Evolutionary conservation across 2,329 filamentous ascomycete species (phyloP), one percentile per base, ranked within the genome.

Genomic region (Paradendryphiella salina): DNA sequence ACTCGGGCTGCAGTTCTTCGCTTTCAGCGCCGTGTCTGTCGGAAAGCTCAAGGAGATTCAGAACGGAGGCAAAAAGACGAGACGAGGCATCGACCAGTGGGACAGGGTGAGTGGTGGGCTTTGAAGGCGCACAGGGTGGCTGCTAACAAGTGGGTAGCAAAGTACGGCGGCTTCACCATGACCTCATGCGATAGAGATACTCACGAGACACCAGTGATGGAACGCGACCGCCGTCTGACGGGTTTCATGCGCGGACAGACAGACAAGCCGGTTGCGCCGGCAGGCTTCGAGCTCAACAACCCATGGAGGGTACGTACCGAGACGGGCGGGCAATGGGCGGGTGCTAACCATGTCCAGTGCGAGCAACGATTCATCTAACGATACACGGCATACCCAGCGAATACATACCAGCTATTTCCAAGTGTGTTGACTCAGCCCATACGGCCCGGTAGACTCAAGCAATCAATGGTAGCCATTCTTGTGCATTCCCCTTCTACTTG

Each of bases 241-340:
- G 84, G 84, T 46, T 80, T 77, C 57, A 65, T 80, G 64, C 77
- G 84, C 73, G 84, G 82, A 53, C 84, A 87, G 69, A 82, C 82
- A 49, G 82, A 84, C 72, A 81, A 78, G 56, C 75, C 79, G 38
- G 72, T 75, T 51, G 84, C 84, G 23, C 84, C 84, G 21, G 72
- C 76, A 49, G 84, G 83, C 54, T 87, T 86, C 74, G 84, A 86
- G 73, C 69, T 86, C 65, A 86, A 81, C 80, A 85, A 85, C 73
- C 81, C 82, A 57, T 87, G 84, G 84, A 84, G 81, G 79, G 84
- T 86, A 79, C 51, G 79, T 69, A 52, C 28, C 2, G 18, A 31
- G 11, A 23, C 32, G 17, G 15, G 34, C 8, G 21, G 11, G 8
- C 28, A 29, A 39, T 15, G 17, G n/a, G 20, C 33, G 11, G n/a